Evolutionary conservation across 1,284 basidiomycete species (phyloP), one percentile per base, ranked within the genome.

Genomic region (Cryptococcus sp.): DNA sequence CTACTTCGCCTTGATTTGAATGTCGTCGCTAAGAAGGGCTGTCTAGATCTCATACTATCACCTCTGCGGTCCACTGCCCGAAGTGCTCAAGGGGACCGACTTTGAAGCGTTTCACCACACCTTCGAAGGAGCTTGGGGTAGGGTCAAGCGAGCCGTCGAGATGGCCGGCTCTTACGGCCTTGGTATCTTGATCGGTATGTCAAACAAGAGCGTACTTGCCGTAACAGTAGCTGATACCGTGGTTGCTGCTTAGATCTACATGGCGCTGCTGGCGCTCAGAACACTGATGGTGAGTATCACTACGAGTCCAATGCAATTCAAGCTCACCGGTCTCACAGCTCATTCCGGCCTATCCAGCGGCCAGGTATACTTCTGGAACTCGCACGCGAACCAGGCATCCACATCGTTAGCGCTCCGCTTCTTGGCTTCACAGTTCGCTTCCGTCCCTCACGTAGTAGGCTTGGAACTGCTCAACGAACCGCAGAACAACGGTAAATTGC

Each of bases 381-480:
- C 57, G 7, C 62, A 73, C 22, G 78, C 76, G 39, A 85, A 88
- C 72, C 81, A 86, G 64, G 76, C 81, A 3, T 83, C 84, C 38
- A 87, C 87, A 0, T 80, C 83, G 23, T 79, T 79, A 17, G 80
- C 80, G 2, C 70, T 80, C 5, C 66, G 72, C 11, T 80, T 84
- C 49, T 78, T 89, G 34, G 78, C 75, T 10, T 68, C 69, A 1
- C 73, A 77, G 46, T 67, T 79, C 40, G 78, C 80, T 15, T 70
- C 77, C 1, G 81, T 83, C 37, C 80, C 82, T 2, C 90, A 92
- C 69, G 78, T 93, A 25, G 82, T 92, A 44, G 91, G 91, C 6
- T 80, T 94, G 50, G 88, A 93, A 72, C 81, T 94, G 3, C 79
- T 93, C 46, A 94, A 94, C 74, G 91, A 94, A 73, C 91, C 91